Percentiles rank a stretch among this genome's conserved stretches.
These are phyloP conservation scores for Nicotiana tabacum DNA, from an alignment of 257 asterid genomes.

Conservation along the genomic window DNA sequence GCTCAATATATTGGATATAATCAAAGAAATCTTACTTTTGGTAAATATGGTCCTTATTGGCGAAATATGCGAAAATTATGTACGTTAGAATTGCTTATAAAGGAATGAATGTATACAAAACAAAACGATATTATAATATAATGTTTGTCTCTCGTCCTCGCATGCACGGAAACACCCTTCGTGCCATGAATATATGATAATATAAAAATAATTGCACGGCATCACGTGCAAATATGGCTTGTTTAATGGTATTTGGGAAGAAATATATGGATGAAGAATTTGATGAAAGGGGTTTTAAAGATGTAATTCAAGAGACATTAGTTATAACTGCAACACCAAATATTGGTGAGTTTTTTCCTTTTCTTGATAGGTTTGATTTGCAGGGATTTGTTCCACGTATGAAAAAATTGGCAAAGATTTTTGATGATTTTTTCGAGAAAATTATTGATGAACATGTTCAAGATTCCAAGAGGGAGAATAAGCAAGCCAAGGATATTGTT, in stretches of 20 bases:
- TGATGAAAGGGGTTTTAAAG: slow-evolving; percentile 6
- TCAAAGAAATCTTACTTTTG: slow-evolving; percentile 7
- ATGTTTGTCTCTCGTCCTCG: too few relatives aligned
- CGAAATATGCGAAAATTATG: slow-evolving; percentile 16
- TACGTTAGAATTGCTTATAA: slow-evolving; percentile 12
- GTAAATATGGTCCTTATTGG: slow-evolving; percentile 15
- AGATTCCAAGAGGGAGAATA: neutral
- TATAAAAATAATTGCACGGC: too few relatives aligned
- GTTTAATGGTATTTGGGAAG: slow-evolving; percentile 19
- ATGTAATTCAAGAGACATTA: neutral
- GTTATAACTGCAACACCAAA: neutral
- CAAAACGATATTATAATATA: too few relatives aligned
- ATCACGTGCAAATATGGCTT: slow-evolving; percentile 12
- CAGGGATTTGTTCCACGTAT: slow-evolving; percentile 7
- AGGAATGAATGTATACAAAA: too few relatives aligned
- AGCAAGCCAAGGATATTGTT: slow-evolving; percentile 6
- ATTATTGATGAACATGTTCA: slow-evolving; percentile 7
- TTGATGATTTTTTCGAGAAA: slow-evolving; percentile 7
- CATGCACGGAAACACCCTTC: too few relatives aligned
- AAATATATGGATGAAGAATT: slow-evolving; percentile 14
- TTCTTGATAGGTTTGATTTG: slow-evolving; percentile 14
- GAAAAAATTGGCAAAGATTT: slow-evolving; percentile 2
- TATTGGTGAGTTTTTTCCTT: slow-evolving; percentile 17
- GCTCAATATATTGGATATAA: neutral
- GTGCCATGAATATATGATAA: too few relatives aligned